These are phyloP conservation scores for Cladorrhinum sp. DNA, from an alignment of 2,329 filamentous ascomycete species.

Conservation along the genomic window DNA sequence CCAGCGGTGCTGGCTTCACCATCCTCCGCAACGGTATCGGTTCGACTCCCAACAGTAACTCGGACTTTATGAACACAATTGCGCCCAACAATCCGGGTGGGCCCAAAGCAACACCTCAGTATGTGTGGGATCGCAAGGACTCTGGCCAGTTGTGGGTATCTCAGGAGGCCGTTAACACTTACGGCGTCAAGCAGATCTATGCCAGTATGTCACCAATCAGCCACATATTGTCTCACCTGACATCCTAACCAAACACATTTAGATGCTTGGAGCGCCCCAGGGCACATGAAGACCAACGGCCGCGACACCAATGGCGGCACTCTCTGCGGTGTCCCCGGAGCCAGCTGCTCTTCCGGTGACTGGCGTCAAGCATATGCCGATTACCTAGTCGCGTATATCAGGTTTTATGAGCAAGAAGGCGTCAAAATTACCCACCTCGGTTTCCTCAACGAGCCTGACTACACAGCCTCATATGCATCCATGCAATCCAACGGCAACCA, in stretches of 20 bases:
- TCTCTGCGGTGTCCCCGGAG: conserved; percentile 39
- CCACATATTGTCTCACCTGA: background rate
- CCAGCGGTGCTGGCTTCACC: conserved; percentile 42
- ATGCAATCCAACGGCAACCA: conserved; percentile 75
- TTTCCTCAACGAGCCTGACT: conserved; percentile 47
- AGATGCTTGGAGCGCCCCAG: conserved; percentile 47
- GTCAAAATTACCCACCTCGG: conserved; percentile 45
- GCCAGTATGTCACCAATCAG: conserved; percentile 26
- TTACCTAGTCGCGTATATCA: conserved; percentile 46
- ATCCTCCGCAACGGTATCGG: conserved; percentile 47
- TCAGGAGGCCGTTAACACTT: conserved; percentile 42
- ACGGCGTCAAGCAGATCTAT: conserved; percentile 39
- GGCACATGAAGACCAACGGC: conserved; percentile 47
- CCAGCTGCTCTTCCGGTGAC: conserved; percentile 39
- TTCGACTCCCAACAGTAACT: conserved; percentile 38
- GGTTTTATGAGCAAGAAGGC: conserved; percentile 43
- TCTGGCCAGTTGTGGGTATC: conserved; percentile 50
- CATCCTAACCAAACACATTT: background rate
- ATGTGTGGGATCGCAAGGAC: conserved; percentile 46
- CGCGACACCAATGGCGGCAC: conserved; percentile 32
- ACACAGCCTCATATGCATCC: conserved; percentile 39
- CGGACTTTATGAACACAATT: conserved; percentile 39
- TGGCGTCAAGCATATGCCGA: conserved; percentile 49
- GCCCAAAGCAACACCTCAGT: conserved; percentile 39
- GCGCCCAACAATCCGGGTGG: conserved; percentile 43